Conservation (phyloP, 2,329 filamentous ascomycete genomes). For the Fusarium xyrophilum region DNA sequence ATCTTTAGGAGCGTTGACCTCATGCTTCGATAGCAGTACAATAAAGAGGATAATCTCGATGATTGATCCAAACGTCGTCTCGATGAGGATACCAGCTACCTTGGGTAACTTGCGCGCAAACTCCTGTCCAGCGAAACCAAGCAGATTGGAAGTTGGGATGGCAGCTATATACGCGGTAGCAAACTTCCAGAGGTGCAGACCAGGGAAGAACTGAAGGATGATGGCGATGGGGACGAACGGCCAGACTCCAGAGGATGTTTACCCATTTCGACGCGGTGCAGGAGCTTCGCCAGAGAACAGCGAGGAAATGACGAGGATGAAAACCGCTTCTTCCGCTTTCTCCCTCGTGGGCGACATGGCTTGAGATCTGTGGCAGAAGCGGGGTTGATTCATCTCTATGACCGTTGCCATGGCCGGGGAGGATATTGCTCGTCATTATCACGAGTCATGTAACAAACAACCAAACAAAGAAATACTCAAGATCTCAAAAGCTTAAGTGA, state of each 20-base stretch:
- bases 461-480: accelerated
- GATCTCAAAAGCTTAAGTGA: accelerated
- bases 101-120: slow-evolving; percentile 70
- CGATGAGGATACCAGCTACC: slow-evolving; percentile 61
- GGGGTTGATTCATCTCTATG: slow-evolving; percentile 39
- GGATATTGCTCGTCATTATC: slow-evolving; percentile 22
- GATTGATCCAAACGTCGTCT: slow-evolving; percentile 64
- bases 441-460: background rate
- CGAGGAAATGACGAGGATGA: slow-evolving; percentile 51
- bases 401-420: slow-evolving; percentile 13
- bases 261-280: slow-evolving; percentile 54
- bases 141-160: slow-evolving; percentile 56
- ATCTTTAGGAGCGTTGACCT: slow-evolving; percentile 7
- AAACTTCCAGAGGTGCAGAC: slow-evolving; percentile 54
- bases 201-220: slow-evolving; percentile 48
- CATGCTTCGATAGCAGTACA: slow-evolving; percentile 58
- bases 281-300: slow-evolving; percentile 53
- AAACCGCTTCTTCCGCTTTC: slow-evolving; percentile 56
- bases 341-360: slow-evolving; percentile 46
- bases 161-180: slow-evolving; percentile 56
- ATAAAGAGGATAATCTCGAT: slow-evolving; percentile 75
- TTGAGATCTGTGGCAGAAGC: slow-evolving; percentile 40
- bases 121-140: slow-evolving; percentile 60
- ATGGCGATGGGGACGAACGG: slow-evolving; percentile 56
- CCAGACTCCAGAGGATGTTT: slow-evolving; percentile 58